These are phyloP conservation scores for Chalciporus chontae DNA, from an alignment of 768 basidiomycete genomes.

Conservation along the genomic window DNA sequence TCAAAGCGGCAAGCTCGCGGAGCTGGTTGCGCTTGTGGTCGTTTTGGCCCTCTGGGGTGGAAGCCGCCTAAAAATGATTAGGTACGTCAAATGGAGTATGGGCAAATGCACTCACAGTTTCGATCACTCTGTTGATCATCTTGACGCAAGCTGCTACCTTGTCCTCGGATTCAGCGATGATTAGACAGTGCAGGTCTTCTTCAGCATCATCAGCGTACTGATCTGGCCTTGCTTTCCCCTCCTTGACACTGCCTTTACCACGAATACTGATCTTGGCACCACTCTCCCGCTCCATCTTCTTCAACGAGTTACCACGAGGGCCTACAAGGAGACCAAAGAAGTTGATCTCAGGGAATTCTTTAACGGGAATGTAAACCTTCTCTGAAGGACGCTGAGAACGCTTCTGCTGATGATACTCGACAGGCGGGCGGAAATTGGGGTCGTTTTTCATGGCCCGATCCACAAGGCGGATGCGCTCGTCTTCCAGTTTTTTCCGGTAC, in stretches of 20 bases:
- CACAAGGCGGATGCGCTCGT: slow-evolving; percentile 88
- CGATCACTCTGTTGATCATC: slow-evolving; percentile 96
- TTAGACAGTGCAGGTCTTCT: slow-evolving; percentile 97
- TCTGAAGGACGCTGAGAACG: slow-evolving; percentile 91
- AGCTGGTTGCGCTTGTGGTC: slow-evolving; percentile 99
- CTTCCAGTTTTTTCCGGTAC: slow-evolving; percentile 93
- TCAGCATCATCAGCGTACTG: slow-evolving; percentile 95
- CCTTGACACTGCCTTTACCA: slow-evolving; percentile 98
- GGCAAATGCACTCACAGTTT: slow-evolving; percentile 65
- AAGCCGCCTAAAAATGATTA: slow-evolving; percentile 70
- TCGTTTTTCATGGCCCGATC: slow-evolving; percentile 97
- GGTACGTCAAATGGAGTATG: background rate
- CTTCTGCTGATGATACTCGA: slow-evolving; percentile 94
- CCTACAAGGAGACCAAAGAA: slow-evolving; percentile 98
- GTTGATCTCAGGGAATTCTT: slow-evolving; percentile 99
- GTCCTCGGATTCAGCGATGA: slow-evolving; percentile 88
- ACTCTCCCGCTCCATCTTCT: slow-evolving; percentile 98
- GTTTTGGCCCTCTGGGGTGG: slow-evolving; percentile 98
- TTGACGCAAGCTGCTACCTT: slow-evolving; percentile 90
- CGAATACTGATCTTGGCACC: slow-evolving; percentile 98
- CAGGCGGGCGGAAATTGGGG: slow-evolving; percentile 95
- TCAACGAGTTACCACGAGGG: slow-evolving; percentile 97
- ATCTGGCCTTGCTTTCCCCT: slow-evolving; percentile 95
- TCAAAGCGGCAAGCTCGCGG: slow-evolving; percentile 93
- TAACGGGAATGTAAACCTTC: slow-evolving; percentile 99